Evolutionary conservation across 345 rosid species (phyloP).

Genomic region (Camelina neglecta): DNA sequence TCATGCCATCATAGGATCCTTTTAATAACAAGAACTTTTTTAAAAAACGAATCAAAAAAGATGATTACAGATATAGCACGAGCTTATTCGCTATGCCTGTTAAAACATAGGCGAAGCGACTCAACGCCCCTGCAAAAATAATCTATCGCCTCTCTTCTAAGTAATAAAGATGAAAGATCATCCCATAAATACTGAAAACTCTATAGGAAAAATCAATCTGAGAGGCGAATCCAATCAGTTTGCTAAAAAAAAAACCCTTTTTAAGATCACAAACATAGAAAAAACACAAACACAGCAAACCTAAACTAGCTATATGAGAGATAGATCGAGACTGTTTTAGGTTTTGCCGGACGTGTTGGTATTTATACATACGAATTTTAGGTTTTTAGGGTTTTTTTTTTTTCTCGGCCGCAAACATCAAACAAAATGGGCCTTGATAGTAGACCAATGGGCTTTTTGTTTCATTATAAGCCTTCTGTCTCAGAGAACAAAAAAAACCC

Average conservation of each 20-base stretch:
- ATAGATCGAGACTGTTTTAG: background rate
- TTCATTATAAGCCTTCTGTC: background rate
- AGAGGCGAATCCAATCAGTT: conserved; percentile 18
- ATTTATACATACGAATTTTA: background rate
- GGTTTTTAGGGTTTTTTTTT: conserved; percentile 34
- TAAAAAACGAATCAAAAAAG: background rate
- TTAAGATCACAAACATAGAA: background rate
- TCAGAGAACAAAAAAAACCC: background rate
- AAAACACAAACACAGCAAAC: background rate
- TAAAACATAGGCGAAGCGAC: conserved; percentile 37
- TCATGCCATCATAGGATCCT: conserved; percentile 46
- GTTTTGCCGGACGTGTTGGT: background rate
- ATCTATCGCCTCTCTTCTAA: conserved; percentile 29
- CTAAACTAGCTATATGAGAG: background rate
- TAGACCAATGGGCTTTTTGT: conserved; percentile 21
- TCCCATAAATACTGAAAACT: conserved; percentile 9
- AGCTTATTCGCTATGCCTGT: conserved; percentile 48
- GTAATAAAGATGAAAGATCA: background rate
- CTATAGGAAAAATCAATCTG: conserved; percentile 28
- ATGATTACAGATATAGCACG: conserved; percentile 13
- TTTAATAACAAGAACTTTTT: background rate
- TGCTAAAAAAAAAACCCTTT: too few relatives aligned
- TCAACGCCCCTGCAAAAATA: conserved; percentile 41
- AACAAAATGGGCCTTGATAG: background rate
- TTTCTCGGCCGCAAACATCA: background rate